A percentile compares a stretch with the other conserved stretches of the same genome.
Evolutionary conservation across 768 basidiomycete genomes (phyloP).

Genomic region (Lactifluus subvellereus): DNA sequence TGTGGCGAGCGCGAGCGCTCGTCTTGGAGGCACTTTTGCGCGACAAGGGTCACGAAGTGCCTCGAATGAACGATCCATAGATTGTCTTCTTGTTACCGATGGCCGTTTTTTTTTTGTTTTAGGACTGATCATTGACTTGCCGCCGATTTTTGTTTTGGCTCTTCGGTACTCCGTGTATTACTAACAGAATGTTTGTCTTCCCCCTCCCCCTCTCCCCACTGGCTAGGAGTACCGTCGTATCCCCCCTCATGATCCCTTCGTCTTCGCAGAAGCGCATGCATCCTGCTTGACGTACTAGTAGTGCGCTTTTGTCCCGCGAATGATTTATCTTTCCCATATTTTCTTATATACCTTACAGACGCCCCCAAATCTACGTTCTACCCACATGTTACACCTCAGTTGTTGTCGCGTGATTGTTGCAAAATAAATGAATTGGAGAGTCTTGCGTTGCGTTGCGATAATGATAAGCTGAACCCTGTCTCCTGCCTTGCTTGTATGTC

Average conservation of each 20-base stretch:
- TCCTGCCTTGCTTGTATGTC: not conserved
- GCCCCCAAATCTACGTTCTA: not conserved
- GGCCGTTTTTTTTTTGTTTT: not conserved
- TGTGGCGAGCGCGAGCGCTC: conserved; percentile 54
- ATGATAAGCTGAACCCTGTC: too few species aligned
- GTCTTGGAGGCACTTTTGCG: conserved; percentile 46
- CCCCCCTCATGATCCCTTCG: conserved; percentile 27
- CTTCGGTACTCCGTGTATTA: conserved; percentile 42
- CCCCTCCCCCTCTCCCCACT: conserved; percentile 35
- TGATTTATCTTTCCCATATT: conserved; percentile 11
- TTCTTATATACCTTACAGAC: conserved; percentile 11
- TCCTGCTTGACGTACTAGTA: conserved; percentile 7
- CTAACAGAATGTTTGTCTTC: not conserved
- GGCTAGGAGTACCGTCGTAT: conserved; percentile 52
- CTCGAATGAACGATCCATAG: conserved; percentile 39
- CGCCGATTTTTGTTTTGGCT: conserved; percentile 26
- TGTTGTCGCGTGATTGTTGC: not conserved
- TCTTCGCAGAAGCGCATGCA: conserved; percentile 5
- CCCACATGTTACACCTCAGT: not conserved
- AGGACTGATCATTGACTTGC: conserved; percentile 22
- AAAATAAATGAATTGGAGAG: not conserved
- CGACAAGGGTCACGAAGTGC: conserved; percentile 52
- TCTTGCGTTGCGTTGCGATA: not conserved
- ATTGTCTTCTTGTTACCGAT: not conserved
- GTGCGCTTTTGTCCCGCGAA: conserved; percentile 14